Percentiles rank a stretch among this genome's conserved stretches.
phyloP scores from a whole-genome alignment of 352 stramenopile species.

The Pythium myriotylum region DNA sequence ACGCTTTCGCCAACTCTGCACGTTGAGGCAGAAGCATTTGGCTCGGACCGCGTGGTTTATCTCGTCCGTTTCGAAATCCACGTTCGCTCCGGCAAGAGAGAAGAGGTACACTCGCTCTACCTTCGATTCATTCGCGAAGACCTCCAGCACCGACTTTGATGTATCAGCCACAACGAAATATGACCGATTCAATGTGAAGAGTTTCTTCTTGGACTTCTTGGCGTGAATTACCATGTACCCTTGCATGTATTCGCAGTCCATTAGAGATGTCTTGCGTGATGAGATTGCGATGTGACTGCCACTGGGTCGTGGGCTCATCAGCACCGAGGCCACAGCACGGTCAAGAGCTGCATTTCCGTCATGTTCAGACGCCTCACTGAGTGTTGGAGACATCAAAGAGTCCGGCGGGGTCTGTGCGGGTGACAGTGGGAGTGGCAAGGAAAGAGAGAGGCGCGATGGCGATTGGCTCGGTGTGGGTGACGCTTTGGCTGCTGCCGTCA shows the following conservation, averaged over 20 bases:
- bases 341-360: constrained; percentile 8
- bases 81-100: constrained; percentile 51
- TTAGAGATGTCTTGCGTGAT: constrained; percentile 30
- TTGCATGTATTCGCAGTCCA: constrained; percentile 45
- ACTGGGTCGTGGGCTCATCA: constrained; percentile 1
- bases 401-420: not conserved
- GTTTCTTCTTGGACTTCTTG: constrained; percentile 62
- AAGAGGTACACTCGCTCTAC: constrained; percentile 62
- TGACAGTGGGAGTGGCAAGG: constrained; percentile 11
- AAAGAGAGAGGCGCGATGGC: constrained; percentile 11
- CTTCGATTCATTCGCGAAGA: constrained; percentile 63
- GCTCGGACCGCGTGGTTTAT: constrained; percentile 63
- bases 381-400: not conserved
- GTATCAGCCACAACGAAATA: constrained; percentile 59
- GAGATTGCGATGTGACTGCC: constrained; percentile 17
- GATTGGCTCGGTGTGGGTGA: not conserved
- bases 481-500: not conserved
- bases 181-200: constrained; percentile 49
- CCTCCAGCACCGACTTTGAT: constrained; percentile 54
- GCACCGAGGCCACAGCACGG: constrained; percentile 20
- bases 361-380: not conserved
- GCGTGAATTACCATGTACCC: constrained; percentile 64
- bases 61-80: constrained; percentile 74
- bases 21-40: constrained; percentile 78
- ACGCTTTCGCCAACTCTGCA: constrained; percentile 72